phyloP scores from a whole-genome alignment of 148 eudicot species.

The Rhododendron williamsianum region DNA sequence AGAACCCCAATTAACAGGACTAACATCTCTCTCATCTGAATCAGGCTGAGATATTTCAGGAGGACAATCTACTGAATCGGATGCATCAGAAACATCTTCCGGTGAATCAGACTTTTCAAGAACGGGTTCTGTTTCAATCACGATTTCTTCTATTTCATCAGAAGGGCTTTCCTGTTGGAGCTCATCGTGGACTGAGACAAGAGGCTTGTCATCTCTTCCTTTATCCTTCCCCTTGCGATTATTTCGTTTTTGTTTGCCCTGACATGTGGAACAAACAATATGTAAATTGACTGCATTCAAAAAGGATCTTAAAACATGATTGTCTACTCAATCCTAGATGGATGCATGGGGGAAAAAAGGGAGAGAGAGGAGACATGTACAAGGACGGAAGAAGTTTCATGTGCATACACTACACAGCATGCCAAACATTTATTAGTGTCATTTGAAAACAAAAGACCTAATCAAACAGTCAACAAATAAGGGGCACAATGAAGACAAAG shows the following conservation, averaged over 20 bases:
- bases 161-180: conserved; percentile 26
- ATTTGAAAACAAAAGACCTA: background rate
- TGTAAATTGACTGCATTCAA: background rate
- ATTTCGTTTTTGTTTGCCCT: conserved; percentile 83
- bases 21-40: conserved; percentile 48
- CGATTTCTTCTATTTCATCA: conserved; percentile 27
- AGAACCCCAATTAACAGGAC: conserved; percentile 67
- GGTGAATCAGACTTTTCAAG: conserved; percentile 46
- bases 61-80: conserved; percentile 58
- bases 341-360: background rate
- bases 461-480: background rate
- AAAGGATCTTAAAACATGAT: background rate
- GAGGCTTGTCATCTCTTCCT: conserved; percentile 45
- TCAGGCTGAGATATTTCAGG: conserved; percentile 49
- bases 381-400: background rate
- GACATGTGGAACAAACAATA: conserved; percentile 10
- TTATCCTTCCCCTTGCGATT: conserved; percentile 81
- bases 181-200: conserved; percentile 30
- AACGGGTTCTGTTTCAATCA: conserved; percentile 24
- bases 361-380: background rate
- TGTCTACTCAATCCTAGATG: background rate
- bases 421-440: background rate
- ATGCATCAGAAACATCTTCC: conserved; percentile 64
- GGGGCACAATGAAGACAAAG: background rate
- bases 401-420: background rate